Conservation (phyloP, 2,329 filamentous ascomycete genomes). For the Epichloe glyceriae region DNA sequence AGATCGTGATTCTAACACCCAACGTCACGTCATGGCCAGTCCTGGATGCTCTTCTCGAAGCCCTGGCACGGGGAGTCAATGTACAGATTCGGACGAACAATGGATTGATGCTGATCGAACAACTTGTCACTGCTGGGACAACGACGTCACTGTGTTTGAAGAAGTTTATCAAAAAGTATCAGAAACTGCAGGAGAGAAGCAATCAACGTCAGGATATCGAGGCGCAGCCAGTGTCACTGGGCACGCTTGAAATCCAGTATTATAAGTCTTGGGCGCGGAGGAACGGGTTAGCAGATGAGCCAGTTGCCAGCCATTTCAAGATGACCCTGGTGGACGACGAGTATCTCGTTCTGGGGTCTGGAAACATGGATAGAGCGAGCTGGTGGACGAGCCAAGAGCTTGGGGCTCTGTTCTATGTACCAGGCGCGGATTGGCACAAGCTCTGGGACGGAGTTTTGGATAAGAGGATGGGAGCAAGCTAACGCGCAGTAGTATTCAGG, state of each 20-base stretch:
- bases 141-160: conserved; percentile 54
- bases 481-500: too few relatives aligned
- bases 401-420: conserved; percentile 47
- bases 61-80: conserved; percentile 52
- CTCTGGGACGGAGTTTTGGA: conserved; percentile 27
- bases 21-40: conserved; percentile 61
- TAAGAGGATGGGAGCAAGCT: conserved; percentile 15
- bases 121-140: conserved; percentile 66
- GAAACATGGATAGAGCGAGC: conserved; percentile 74
- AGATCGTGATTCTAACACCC: conserved; percentile 61
- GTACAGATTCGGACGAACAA: conserved; percentile 55
- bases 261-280: conserved; percentile 31
- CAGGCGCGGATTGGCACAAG: conserved; percentile 21
- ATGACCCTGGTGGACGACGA: conserved; percentile 59
- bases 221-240: conserved; percentile 26
- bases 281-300: conserved; percentile 33
- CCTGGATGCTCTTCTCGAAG: conserved; percentile 45
- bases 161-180: conserved; percentile 44
- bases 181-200: conserved; percentile 13
- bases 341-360: conserved; percentile 59
- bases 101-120: conserved; percentile 64
- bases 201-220: conserved; percentile 24
- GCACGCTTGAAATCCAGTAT: conserved; percentile 45
- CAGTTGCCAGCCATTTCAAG: conserved; percentile 66
- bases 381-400: conserved; percentile 83